These are phyloP conservation scores for Chalara sp. DNA, from an alignment of 2,329 filamentous ascomycete genomes.

Conservation along the genomic window DNA sequence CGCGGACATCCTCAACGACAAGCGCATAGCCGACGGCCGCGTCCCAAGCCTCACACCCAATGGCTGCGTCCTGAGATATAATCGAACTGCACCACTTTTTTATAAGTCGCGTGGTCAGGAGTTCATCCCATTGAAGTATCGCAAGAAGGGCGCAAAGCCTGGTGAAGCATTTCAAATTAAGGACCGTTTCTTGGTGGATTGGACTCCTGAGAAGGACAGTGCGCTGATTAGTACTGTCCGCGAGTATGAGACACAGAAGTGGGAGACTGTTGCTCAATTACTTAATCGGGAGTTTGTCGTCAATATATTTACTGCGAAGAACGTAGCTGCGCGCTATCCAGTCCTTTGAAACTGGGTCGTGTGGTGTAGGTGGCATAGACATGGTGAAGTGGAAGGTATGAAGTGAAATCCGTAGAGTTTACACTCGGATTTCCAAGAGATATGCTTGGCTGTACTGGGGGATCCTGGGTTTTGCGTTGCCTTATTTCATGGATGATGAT, in stretches of 20 bases:
- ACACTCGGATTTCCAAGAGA: too few relatives aligned
- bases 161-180: not conserved
- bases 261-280: constrained; percentile 11
- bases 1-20: constrained; percentile 15
- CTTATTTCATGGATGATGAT: too few relatives aligned
- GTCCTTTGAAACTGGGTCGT: not conserved
- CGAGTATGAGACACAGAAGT: constrained; percentile 16
- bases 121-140: constrained; percentile 18
- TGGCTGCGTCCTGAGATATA: constrained; percentile 22
- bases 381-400: too few relatives aligned
- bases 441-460: too few relatives aligned
- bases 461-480: too few relatives aligned
- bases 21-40: constrained; percentile 13
- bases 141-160: constrained; percentile 1
- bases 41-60: constrained; percentile 16
- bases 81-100: constrained; percentile 25
- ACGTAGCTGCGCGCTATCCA: not conserved
- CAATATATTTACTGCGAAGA: not conserved
- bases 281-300: not conserved
- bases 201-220: constrained; percentile 15
- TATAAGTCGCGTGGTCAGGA: constrained; percentile 18
- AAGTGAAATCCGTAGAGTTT: too few relatives aligned
- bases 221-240: constrained; percentile 12
- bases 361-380: too few relatives aligned
- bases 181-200: constrained; percentile 1